phyloP scores from a whole-genome alignment of 2,329 filamentous ascomycete species.

The Fusarium buharicum region DNA sequence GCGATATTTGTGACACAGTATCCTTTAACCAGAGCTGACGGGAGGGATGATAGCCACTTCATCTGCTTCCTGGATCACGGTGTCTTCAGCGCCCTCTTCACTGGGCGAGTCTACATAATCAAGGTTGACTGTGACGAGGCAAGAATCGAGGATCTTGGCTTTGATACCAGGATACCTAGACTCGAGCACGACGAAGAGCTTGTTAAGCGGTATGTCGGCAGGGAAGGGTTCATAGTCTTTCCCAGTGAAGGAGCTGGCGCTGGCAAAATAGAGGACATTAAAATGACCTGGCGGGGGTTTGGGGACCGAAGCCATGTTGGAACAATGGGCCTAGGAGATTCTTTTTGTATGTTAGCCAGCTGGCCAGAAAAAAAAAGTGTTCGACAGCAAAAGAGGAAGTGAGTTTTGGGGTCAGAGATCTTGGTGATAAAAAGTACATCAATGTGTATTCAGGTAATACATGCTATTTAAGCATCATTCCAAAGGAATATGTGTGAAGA shows the following conservation, averaged over 20 bases:
- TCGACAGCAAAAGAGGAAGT: slow-evolving; percentile 16
- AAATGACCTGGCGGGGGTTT: slow-evolving; percentile 73
- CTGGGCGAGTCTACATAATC: slow-evolving; percentile 79
- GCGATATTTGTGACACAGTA: slow-evolving; percentile 25
- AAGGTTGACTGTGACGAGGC: slow-evolving; percentile 81
- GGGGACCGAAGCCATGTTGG: slow-evolving; percentile 51
- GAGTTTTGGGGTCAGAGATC: slow-evolving; percentile 69
- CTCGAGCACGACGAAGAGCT: slow-evolving; percentile 76
- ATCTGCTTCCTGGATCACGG: slow-evolving; percentile 75
- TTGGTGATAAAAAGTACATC: slow-evolving; percentile 74
- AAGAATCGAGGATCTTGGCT: slow-evolving; percentile 74
- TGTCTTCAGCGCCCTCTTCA: slow-evolving; percentile 52
- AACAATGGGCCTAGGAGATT: slow-evolving; percentile 9
- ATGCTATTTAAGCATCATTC: slow-evolving; percentile 67
- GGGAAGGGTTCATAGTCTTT: slow-evolving; percentile 72
- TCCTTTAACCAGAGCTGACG: slow-evolving; percentile 79
- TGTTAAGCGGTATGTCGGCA: slow-evolving; percentile 70
- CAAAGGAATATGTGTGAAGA: slow-evolving; percentile 28
- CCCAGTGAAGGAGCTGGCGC: slow-evolving; percentile 75
- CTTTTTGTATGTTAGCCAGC: slow-evolving; percentile 39
- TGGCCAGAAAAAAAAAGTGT: slow-evolving; percentile 1
- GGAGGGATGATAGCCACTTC: slow-evolving; percentile 90
- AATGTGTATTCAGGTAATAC: slow-evolving; percentile 68
- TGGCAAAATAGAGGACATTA: slow-evolving; percentile 84
- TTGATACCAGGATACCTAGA: slow-evolving; percentile 75